A percentile compares a stretch with the other conserved stretches of the same genome.
Conservation (phyloP, 148 eudicot genomes). For the Dianthus caryophyllus region DNA sequence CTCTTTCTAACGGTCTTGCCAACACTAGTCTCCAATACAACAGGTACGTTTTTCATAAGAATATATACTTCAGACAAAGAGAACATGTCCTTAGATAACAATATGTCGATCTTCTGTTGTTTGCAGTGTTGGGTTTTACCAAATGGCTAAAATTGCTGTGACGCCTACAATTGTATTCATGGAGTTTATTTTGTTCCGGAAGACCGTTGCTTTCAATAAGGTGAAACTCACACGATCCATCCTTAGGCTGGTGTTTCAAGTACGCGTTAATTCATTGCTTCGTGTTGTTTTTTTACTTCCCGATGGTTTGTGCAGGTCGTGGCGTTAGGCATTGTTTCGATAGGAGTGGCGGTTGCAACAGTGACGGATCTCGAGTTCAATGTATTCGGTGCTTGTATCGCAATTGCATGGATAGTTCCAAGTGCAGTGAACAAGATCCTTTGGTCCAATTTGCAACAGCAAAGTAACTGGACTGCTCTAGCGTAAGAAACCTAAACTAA, state of each 20-base stretch:
- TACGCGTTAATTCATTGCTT: not conserved
- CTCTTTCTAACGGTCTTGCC: conserved; percentile 93
- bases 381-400: conserved; percentile 74
- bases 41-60: conserved; percentile 51
- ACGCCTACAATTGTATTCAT: conserved; percentile 87
- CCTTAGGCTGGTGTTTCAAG: not conserved
- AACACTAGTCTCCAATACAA: conserved; percentile 78
- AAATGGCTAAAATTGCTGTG: conserved; percentile 98
- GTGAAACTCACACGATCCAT: conserved; percentile 22
- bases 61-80: no score
- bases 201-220: conserved; percentile 58
- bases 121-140: conserved; percentile 88
- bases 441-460: conserved; percentile 81
- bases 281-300: not conserved
- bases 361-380: conserved; percentile 87
- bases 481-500: conserved; percentile 43
- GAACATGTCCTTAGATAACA: not conserved
- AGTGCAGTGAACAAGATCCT: conserved; percentile 86
- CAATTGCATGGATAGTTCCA: conserved; percentile 78
- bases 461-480: conserved; percentile 87
- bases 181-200: conserved; percentile 66
- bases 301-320: conserved; percentile 39
- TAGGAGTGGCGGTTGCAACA: conserved; percentile 87
- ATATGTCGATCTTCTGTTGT: no score
- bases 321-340: conserved; percentile 62